Base-by-base conservation (phyloP, 1,139 yeast genomes). In the Debaryomycetaceae sp. region DNA sequence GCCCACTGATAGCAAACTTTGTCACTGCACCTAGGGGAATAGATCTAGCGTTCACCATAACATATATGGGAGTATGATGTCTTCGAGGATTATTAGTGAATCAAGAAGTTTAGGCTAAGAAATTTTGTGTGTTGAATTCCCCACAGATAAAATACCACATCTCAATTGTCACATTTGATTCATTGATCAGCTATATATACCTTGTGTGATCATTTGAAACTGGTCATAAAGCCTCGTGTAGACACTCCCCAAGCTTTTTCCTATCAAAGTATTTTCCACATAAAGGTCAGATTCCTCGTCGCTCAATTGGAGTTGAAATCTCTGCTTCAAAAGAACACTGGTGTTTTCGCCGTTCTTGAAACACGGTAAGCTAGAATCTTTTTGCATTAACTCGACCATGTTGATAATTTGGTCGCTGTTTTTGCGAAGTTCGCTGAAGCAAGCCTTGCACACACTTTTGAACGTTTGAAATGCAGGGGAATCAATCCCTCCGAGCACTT, bases 181-280 rank as follows among this genome's bases (percentile, higher is more conserved):
- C 17, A 30, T 15, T 44, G n/a, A n/a, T n/a, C 39, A 78, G 47
- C 82, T 80, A 53, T 85, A 88, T 17, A 89, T 91, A 25, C 98
- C 98, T 56, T 91, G 98, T 0, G 97, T 88, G 31, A 88, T 60
- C 55, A 91, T 61, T 59, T 91, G 98, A 60, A 83, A 91, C 54
- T 89, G 97, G 53, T 91, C 98, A 50, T 91, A 91, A 24, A 91
- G 62, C 43, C 96, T 67, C 0, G 98, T 91, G 56, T 88, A 91
- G 42, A 85, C 71, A 47, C 91, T 84, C n/a, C 95, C 94, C 34
- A 82, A 46, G 48, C 96, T 84, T 56, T 82, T 88, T 19, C 75
- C 83, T 18, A 91, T 81, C 42, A 91, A 61, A 7, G 66, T 58
- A 35, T 61, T 74, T 36, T 86, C 97, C 8, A 89, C 95, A 54